Evolutionary conservation across 1,139 yeast species (phyloP), one percentile per base, ranked within the genome.

Genomic region (Ashbya aceris): DNA sequence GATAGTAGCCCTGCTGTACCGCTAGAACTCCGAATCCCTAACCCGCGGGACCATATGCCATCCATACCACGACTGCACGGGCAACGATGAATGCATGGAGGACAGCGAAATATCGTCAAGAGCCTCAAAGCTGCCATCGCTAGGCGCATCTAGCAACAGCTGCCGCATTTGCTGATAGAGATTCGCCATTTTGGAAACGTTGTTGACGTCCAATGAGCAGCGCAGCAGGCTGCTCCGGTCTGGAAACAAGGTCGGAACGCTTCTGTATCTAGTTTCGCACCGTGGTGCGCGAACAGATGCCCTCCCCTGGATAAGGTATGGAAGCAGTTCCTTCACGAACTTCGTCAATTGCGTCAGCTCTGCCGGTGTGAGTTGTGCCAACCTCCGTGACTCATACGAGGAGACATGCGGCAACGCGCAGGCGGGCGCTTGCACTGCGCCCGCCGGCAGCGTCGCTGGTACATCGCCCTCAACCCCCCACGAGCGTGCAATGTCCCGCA

Each of bases 41-140:
- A 49, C 33, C 13, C 48, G 40, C 7, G 55, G 45, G 8, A 50
- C 50, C 38, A 49, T 33, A n/a, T 50, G 47, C 55, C 53, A 51
- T 14, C 52, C 45, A 33, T 46, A 33, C 53, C 52, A 46, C 26
- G 55, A 45, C 12, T 35, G 44, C 29, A 34, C 14, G 20, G 35
- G 33, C 11, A 32, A 17, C 20, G 47, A 37, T 12, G 46, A 36
- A 27, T 12, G 11, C 23, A 33, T 27, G 8, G 44, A 31, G 8
- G 48, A 40, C 29, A 34, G 14, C 29, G 37, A 14, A 10, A 34
- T 23, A 20, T 34, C 37, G 7, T 34, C 37, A 10, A 34, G 10
- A 4, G 37, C 20, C 14, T 34, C 37, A 20, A 6, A 10, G 6
- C 5, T 23, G 27, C 11, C 9, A 5, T 34, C 29, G n/a, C 27